phyloP scores from a whole-genome alignment of 257 asterid species.

The Jacaranda mimosifolia region DNA sequence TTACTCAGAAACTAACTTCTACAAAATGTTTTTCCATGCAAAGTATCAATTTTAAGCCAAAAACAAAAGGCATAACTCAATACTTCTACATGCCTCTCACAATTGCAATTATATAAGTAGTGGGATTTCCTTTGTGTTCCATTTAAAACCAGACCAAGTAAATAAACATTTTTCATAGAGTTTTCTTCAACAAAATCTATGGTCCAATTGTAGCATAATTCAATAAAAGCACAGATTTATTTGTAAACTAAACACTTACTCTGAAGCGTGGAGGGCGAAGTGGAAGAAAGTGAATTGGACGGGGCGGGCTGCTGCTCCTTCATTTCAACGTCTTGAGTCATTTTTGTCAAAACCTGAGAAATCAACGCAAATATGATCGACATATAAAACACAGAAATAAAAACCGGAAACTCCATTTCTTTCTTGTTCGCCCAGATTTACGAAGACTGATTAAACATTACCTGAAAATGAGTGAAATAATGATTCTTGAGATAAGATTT shows the following conservation, averaged over 20 bases:
- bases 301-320: constrained; percentile 76
- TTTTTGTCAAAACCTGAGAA: constrained; percentile 52
- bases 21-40: background rate
- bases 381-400: constrained; percentile 31
- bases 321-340: constrained; percentile 89
- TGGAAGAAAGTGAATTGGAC: constrained; percentile 51
- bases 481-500: constrained; percentile 25
- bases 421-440: constrained; percentile 23
- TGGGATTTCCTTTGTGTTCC: background rate
- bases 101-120: background rate
- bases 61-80: background rate
- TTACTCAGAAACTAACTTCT: background rate
- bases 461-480: constrained; percentile 31
- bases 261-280: constrained; percentile 58
- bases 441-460: constrained; percentile 24
- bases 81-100: background rate
- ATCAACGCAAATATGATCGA: constrained; percentile 38
- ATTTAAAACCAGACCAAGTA: background rate
- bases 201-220: background rate
- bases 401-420: constrained; percentile 35
- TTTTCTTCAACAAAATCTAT: background rate
- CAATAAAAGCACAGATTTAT: background rate
- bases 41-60: background rate
- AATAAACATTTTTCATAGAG: background rate
- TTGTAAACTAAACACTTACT: constrained; percentile 43